A percentile compares a stretch with the other conserved stretches of the same genome.
phyloP scores from a whole-genome alignment of 805 yeast species.

The Yamadazyma sp. region DNA sequence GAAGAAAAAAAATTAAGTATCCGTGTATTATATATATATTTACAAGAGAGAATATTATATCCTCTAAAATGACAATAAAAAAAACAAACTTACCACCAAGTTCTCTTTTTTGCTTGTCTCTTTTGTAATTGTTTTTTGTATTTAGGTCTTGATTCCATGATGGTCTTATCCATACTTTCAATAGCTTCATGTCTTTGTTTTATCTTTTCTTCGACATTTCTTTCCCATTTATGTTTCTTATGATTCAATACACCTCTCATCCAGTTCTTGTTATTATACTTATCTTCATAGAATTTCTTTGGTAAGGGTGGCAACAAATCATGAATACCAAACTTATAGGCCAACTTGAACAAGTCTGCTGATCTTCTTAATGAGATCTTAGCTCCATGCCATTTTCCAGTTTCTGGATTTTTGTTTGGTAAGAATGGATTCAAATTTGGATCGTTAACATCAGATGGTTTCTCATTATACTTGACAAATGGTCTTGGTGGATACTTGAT shows the following conservation, averaged over 20 bases:
- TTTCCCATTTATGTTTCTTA: constrained; percentile 80
- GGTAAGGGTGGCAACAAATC: constrained; percentile 70
- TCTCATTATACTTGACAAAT: constrained; percentile 59
- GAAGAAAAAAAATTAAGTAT: too few species aligned
- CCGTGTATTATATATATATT: too few species aligned
- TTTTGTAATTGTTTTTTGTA: constrained; percentile 39
- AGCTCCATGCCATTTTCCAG: constrained; percentile 75
- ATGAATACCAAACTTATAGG: constrained; percentile 74
- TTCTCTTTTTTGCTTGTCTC: constrained; percentile 31
- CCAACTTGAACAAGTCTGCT: constrained; percentile 78
- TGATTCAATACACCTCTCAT: constrained; percentile 76
- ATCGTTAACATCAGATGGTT: constrained; percentile 64
- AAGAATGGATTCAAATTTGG: constrained; percentile 81
- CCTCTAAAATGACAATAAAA: too few species aligned
- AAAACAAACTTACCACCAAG: constrained; percentile 41
- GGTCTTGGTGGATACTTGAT: constrained; percentile 82
- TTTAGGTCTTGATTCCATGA: constrained; percentile 56
- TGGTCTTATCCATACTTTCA: constrained; percentile 60
- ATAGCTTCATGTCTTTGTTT: constrained; percentile 64
- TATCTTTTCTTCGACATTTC: constrained; percentile 57
- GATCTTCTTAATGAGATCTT: constrained; percentile 77
- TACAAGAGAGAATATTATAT: too few species aligned
- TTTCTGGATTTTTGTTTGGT: constrained; percentile 79
- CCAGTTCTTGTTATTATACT: constrained; percentile 63
- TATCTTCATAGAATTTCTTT: constrained; percentile 76